Conservation (phyloP, 2,329 filamentous ascomycete genomes). For the Talaromyces marneffei region DNA sequence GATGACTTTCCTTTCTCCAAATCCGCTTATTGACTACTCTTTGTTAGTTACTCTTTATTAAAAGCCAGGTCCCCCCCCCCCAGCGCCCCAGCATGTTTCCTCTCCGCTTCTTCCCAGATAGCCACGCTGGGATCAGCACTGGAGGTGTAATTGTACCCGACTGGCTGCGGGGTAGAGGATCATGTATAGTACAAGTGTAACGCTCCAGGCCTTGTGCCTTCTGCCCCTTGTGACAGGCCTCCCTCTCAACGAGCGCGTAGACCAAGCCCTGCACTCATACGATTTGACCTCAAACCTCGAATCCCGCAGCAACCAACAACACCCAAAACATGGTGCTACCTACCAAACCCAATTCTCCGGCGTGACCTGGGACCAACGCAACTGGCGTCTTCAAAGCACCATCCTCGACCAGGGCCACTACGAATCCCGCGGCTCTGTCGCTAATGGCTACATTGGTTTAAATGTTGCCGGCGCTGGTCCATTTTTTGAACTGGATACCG, state of each 20-base stretch:
- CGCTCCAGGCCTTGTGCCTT: constrained; percentile 1
- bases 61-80: not conserved
- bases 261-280: constrained; percentile 1
- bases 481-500: constrained; percentile 55
- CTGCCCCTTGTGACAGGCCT: not conserved
- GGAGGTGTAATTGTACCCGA: not conserved
- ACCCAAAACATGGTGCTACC: not conserved
- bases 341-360: constrained; percentile 43
- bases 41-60: not conserved
- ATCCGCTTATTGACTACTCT: no score
- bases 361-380: constrained; percentile 55
- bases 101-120: not conserved
- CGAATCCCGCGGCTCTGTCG: constrained; percentile 55
- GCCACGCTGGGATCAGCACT: not conserved
- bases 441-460: constrained; percentile 61
- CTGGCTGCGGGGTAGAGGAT: not conserved
- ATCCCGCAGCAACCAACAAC: constrained; percentile 2
- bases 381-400: constrained; percentile 52
- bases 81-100: not conserved
- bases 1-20: no score
- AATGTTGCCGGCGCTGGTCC: constrained; percentile 58
- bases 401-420: constrained; percentile 53
- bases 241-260: constrained; percentile 4
- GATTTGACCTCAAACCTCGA: not conserved
- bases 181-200: not conserved